These are phyloP conservation scores for Huiozyma naganishii DNA, from an alignment of 805 yeast genomes.

Conservation along the genomic window DNA sequence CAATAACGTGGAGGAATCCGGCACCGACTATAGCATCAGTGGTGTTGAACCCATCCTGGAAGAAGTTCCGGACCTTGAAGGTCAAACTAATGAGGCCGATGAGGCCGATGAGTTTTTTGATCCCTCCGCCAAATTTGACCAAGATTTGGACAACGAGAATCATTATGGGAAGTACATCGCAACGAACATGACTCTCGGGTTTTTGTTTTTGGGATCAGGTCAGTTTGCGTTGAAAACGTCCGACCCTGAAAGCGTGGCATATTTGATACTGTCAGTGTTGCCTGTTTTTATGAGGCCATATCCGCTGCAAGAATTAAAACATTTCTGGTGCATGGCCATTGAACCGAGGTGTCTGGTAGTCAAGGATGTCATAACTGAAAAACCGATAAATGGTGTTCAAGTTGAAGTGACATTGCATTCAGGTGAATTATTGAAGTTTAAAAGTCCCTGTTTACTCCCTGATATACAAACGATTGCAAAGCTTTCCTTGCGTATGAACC, in stretches of 20 bases:
- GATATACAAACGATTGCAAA: slow-evolving; percentile 37
- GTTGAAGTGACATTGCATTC: slow-evolving; percentile 27
- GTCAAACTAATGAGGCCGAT: slow-evolving; percentile 1
- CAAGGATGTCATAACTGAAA: slow-evolving; percentile 53
- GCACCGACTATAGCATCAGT: background rate
- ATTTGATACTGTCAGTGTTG: slow-evolving; percentile 59
- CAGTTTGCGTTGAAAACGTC: slow-evolving; percentile 68
- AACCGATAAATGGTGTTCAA: slow-evolving; percentile 38
- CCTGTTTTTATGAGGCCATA: slow-evolving; percentile 38
- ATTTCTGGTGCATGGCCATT: slow-evolving; percentile 81
- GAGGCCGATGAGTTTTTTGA: slow-evolving; percentile 3
- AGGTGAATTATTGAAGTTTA: slow-evolving; percentile 32
- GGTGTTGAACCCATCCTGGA: background rate
- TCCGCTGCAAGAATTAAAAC: slow-evolving; percentile 75
- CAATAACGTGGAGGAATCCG: background rate
- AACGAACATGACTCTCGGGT: slow-evolving; percentile 72
- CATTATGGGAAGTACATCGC: slow-evolving; percentile 68
- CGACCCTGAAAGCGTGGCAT: slow-evolving; percentile 31
- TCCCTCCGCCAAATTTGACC: background rate
- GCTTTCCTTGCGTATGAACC: slow-evolving; percentile 37
- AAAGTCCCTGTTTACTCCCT: slow-evolving; percentile 66
- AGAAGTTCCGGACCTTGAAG: slow-evolving; percentile 1
- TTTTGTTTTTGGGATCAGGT: slow-evolving; percentile 85
- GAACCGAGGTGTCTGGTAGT: slow-evolving; percentile 73
- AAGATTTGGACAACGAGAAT: slow-evolving; percentile 18